These are phyloP conservation scores for Rhodotorula mucilaginosa DNA, from an alignment of 1,284 basidiomycete genomes.

Conservation along the genomic window DNA sequence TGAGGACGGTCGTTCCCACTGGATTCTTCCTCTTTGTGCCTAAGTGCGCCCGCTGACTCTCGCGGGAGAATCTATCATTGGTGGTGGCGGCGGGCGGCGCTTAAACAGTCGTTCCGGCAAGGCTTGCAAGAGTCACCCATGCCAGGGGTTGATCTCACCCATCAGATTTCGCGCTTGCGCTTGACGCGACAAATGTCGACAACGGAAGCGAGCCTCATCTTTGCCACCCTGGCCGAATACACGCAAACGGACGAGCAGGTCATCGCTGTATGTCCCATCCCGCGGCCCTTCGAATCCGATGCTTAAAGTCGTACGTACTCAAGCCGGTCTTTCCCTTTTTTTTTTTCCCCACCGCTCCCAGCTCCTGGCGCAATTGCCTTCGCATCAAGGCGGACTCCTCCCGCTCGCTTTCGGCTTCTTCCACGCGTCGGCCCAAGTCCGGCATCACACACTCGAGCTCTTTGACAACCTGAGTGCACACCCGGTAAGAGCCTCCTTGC, in stretches of 20 bases:
- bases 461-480: slow-evolving; percentile 73
- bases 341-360: too few relatives aligned
- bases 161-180: slow-evolving; percentile 69
- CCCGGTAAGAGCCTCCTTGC: slow-evolving; percentile 61
- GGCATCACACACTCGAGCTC: slow-evolving; percentile 76
- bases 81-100: too few relatives aligned
- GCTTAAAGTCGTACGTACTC: not conserved
- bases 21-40: not conserved
- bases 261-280: slow-evolving; percentile 64
- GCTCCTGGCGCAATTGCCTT: slow-evolving; percentile 74
- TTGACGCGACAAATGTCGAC: slow-evolving; percentile 61
- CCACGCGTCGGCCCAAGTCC: slow-evolving; percentile 72
- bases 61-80: too few relatives aligned
- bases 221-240: slow-evolving; percentile 66
- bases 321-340: too few relatives aligned
- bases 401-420: slow-evolving; percentile 85
- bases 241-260: slow-evolving; percentile 80
- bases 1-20: slow-evolving; percentile 48
- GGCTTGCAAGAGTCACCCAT: slow-evolving; percentile 55
- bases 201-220: slow-evolving; percentile 70
- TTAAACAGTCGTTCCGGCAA: slow-evolving; percentile 59
- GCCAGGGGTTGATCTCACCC: slow-evolving; percentile 64
- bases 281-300: too few relatives aligned
- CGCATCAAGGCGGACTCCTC: slow-evolving; percentile 76
- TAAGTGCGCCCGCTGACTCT: not conserved